Evolutionary conservation across 177 flowering plant species (phyloP).

Genomic region (Vitis hybrid): DNA sequence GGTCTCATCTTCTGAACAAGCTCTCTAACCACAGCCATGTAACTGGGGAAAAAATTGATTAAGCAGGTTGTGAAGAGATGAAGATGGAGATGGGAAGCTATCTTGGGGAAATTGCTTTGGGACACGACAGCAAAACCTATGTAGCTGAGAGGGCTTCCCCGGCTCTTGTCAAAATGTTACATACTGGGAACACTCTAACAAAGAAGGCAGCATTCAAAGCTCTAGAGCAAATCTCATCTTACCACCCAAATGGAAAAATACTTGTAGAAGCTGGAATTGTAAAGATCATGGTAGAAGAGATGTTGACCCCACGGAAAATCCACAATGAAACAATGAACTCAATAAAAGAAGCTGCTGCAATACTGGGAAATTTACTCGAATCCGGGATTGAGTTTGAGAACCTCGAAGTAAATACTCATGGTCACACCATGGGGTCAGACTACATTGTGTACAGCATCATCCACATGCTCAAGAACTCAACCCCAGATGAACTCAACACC

Average conservation of each 20-base stretch:
- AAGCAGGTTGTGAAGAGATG: conserved; percentile 57
- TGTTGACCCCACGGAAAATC: conserved; percentile 40
- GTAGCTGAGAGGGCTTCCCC: conserved; percentile 67
- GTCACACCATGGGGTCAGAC: conserved; percentile 66
- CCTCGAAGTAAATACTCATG: conserved; percentile 48
- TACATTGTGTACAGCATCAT: conserved; percentile 54
- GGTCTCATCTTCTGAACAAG: neutral
- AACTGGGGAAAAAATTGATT: neutral
- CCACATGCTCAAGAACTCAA: conserved; percentile 48
- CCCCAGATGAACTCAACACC: conserved; percentile 46
- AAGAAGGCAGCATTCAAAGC: conserved; percentile 63
- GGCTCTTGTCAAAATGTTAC: conserved; percentile 53
- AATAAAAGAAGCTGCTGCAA: conserved; percentile 49
- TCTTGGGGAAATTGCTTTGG: conserved; percentile 58
- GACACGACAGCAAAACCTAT: conserved; percentile 40
- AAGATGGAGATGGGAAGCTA: conserved; percentile 64
- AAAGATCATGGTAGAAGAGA: conserved; percentile 55
- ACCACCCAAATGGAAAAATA: conserved; percentile 43
- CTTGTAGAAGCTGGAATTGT: conserved; percentile 57
- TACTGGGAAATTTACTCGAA: conserved; percentile 66
- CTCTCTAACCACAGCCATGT: neutral
- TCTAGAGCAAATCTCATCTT: conserved; percentile 50
- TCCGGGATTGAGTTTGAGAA: conserved; percentile 52
- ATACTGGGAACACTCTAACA: conserved; percentile 34
- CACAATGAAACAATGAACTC: conserved; percentile 49